Conservation (phyloP, 345 rosid genomes). For the Nasturtium officinale region DNA sequence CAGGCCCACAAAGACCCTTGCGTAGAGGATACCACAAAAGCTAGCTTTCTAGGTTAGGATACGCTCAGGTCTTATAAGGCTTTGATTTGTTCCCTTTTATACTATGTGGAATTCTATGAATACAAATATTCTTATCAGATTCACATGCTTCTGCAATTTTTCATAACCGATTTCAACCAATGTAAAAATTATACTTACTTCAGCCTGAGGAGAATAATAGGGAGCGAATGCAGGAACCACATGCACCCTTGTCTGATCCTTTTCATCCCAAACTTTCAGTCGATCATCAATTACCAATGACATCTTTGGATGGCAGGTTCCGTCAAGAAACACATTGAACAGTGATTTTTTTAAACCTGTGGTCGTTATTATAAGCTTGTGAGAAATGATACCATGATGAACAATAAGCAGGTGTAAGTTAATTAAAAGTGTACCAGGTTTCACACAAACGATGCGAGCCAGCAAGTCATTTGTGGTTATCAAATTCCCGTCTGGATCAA, state of each 20-base stretch:
- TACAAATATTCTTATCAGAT: conserved; percentile 18
- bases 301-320: conserved; percentile 96
- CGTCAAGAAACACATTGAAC: conserved; percentile 86
- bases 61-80: conserved; percentile 2
- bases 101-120: neutral
- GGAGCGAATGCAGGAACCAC: conserved; percentile 99
- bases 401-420: conserved; percentile 16
- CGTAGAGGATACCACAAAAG: conserved; percentile 17
- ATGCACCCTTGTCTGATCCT: conserved; percentile 97
- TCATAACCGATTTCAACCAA: conserved; percentile 14
- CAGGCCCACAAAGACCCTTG: conserved; percentile 23
- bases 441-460: conserved; percentile 91
- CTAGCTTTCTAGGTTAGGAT: conserved; percentile 23
- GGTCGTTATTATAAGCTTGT: conserved; percentile 33
- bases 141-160: conserved; percentile 34
- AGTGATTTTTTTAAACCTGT: conserved; percentile 81
- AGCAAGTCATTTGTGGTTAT: conserved; percentile 71
- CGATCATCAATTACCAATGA: conserved; percentile 97
- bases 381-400: conserved; percentile 10
- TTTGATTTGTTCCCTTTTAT: conserved; percentile 14
- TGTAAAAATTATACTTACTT: conserved; percentile 55
- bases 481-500: conserved; percentile 95
- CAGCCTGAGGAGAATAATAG: conserved; percentile 96
- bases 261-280: conserved; percentile 96
- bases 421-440: conserved; percentile 59